A percentile compares a stretch with the other conserved stretches of the same genome.
phyloP scores from a whole-genome alignment of 1,284 basidiomycete genomes.

The Athelia sp. region DNA sequence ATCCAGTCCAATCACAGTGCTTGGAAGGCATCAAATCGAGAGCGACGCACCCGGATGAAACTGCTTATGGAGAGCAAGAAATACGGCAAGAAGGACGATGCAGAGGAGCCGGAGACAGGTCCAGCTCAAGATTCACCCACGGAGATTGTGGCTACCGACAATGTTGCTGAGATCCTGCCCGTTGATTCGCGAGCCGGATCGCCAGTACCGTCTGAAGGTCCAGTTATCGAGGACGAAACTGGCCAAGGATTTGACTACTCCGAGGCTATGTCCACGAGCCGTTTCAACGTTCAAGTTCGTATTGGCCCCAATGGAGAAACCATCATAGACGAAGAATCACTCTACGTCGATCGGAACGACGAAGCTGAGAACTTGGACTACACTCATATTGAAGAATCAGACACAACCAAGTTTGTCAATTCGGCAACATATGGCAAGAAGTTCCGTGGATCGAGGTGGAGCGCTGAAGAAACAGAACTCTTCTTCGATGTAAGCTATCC shows the following conservation, averaged over 20 bases:
- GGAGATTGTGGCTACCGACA: constrained; percentile 5
- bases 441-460: constrained; percentile 76
- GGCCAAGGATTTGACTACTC: constrained; percentile 66
- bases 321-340: constrained; percentile 75
- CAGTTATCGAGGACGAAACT: constrained; percentile 29
- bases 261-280: constrained; percentile 55
- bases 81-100: constrained; percentile 54
- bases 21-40: constrained; percentile 62
- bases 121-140: constrained; percentile 8
- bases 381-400: constrained; percentile 80
- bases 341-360: constrained; percentile 65
- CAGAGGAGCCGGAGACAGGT: constrained; percentile 20
- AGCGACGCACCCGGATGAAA: constrained; percentile 58
- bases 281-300: constrained; percentile 76
- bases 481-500: constrained; percentile 71
- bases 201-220: constrained; percentile 5
- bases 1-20: constrained; percentile 61
- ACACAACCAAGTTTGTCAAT: constrained; percentile 80
- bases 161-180: not conserved
- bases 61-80: constrained; percentile 65
- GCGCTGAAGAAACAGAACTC: constrained; percentile 77
- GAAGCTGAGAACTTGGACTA: constrained; percentile 65
- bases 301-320: constrained; percentile 80
- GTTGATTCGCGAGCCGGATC: not conserved
- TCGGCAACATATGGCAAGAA: constrained; percentile 79